Evolutionary conservation across 2,329 filamentous ascomycete genomes (phyloP), one percentile per base, ranked within the genome.

Genomic region (Aspergillus tubingensis): DNA sequence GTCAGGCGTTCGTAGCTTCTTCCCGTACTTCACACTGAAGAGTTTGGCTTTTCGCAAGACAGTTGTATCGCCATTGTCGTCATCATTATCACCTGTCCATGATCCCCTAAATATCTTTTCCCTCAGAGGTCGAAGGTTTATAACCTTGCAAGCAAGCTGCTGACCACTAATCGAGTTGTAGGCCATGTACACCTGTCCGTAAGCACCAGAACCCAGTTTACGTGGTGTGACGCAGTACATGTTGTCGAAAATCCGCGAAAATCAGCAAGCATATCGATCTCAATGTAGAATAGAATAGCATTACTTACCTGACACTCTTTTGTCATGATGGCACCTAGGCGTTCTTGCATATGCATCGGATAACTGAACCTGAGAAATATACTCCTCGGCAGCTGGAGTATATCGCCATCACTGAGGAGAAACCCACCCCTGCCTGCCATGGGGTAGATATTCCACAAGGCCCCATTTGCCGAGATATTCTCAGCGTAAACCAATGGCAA

Each of bases 131-230:
- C 69, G 67, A 5, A 81, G 62, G 60, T 79, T 73, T 25, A 81
- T 70, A 23, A 81, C 69, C 60, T 82, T 82, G 69, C 80, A 82
- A 4, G 80, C 80, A 30, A 81, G 60, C 54, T 81, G 80, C 50
- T 67, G 67, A 2, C 70, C 69, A 10, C 62, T 68, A 3, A 57
- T 53, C 27, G 66, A 67, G 21, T 76, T 70, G 38, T 77, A 68
- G 2, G 80, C 78, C 77, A 81, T 77, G 54, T 76, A 71, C 11
- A 81, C 79, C 52, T 70, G 64, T 11, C 78, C 79, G 66, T 73
- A 80, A 5, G 75, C 74, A 17, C 80, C 80, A 13, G 74, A 72
- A 5, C 80, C 80, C 25, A 82, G 64, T 39, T 75, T 68, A 39
- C 77, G 73, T 43, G 70, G 67, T 11, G 78, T 79, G 50, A 82